Evolutionary conservation across 768 basidiomycete genomes (phyloP), one percentile per base, ranked within the genome.

Genomic region (Pleurotus sapidus): DNA sequence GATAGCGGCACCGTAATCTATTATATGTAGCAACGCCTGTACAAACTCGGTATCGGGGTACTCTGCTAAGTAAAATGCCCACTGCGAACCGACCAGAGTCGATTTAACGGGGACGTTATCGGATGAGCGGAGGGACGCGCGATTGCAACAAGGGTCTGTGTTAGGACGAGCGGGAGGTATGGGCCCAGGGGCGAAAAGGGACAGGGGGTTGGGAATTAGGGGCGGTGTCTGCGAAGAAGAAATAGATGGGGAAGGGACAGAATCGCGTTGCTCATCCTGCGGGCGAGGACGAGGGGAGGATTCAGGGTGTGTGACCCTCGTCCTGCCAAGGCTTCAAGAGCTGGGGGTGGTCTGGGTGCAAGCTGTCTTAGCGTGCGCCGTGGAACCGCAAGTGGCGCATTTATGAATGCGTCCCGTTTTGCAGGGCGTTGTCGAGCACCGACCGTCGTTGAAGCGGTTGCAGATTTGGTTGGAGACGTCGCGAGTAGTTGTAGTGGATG

Each of bases 1-100:
- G 56, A 70, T 61, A 37, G 63, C 61, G 5, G 66, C 68, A 43
- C 70, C 69, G 55, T 61, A 61, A 4, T 48, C 30, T 39, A 70
- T 71, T 23, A 71, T 71, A 43, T 69, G 57, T 12, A 66, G 45
- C 37, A 70, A 25, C 2, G 61, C 51, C 17, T 53, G 24, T 56
- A 70, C 70, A 63, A 70, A 70, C 1, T 5, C 20, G 5, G 49
- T 60, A 55, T 70, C 63, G 7, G 70, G 70, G 46, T 72, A 70
- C 14, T 70, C 70, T 2, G 3, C 20, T 27, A 72, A 45, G 24
- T 64, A 65, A 47, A 42, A 57, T 0, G 46, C 45, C 71, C 69
- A 72, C 20, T 42, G 49, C 45, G 7, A 5, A 15, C 1, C 24
- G 46, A 59, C 2, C 20, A 27, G 25, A 1, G 3, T 24, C 55